Percentiles rank a stretch among this genome's conserved stretches.
phyloP scores from a whole-genome alignment of 352 stramenopile genomes.

The Paralagenidium karlingii region DNA sequence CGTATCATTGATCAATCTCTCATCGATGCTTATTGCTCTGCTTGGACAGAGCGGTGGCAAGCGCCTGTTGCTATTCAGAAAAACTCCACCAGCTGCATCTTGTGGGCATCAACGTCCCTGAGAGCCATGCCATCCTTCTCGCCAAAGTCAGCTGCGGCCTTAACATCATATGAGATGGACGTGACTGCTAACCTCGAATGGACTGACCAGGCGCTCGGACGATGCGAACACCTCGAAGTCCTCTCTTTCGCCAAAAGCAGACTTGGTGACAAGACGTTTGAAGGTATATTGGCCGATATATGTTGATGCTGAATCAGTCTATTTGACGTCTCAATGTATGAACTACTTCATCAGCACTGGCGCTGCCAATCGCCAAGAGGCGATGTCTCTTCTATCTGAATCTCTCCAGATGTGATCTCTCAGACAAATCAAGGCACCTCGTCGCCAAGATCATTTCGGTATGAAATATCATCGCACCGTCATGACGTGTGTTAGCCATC shows the following conservation, averaged over 20 bases:
- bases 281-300: constrained; percentile 9
- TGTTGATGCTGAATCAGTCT: background rate
- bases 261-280: constrained; percentile 6
- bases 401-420: background rate
- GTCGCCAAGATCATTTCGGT: background rate
- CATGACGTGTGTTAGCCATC: background rate
- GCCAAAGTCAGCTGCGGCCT: constrained; percentile 2
- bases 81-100: constrained; percentile 6
- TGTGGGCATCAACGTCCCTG: constrained; percentile 5
- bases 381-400: background rate
- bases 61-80: constrained; percentile 1
- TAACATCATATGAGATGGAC: background rate
- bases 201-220: constrained; percentile 1
- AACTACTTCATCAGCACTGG: background rate
- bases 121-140: background rate
- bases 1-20: background rate
- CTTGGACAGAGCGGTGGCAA: constrained; percentile 5
- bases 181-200: background rate
- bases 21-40: background rate
- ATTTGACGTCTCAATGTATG: background rate
- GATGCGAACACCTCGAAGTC: constrained; percentile 6
- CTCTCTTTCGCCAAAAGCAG: constrained; percentile 1
- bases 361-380: background rate
- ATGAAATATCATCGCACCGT: background rate
- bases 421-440: background rate